These are phyloP conservation scores for Collybia sordida DNA, from an alignment of 768 basidiomycete species.

Conservation along the genomic window DNA sequence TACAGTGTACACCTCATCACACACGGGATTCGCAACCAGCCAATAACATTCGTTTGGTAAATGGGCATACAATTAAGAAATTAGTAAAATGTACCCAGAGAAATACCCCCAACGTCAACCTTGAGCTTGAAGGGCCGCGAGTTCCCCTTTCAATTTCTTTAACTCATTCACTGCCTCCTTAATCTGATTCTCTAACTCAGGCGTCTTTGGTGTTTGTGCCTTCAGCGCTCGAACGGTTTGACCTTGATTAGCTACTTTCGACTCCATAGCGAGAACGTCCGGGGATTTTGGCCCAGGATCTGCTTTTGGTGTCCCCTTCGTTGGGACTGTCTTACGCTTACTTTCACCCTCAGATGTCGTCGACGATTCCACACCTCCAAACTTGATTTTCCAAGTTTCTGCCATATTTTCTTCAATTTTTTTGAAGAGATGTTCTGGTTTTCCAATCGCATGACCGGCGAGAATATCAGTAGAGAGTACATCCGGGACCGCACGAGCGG, in stretches of 20 bases:
- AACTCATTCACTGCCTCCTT: conserved; percentile 60
- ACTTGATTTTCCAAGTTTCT: conserved; percentile 76
- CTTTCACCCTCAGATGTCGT: conserved; percentile 40
- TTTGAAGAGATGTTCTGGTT: conserved; percentile 89
- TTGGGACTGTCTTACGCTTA: conserved; percentile 57
- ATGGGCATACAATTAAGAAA: too few species aligned
- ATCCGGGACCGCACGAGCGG: conserved; percentile 75
- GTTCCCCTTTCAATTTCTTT: conserved; percentile 63
- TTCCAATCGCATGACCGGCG: conserved; percentile 81
- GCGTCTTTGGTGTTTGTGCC: conserved; percentile 54
- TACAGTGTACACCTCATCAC: too few species aligned
- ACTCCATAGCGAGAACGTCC: conserved; percentile 72
- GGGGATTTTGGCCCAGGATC: conserved; percentile 61
- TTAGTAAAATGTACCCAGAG: neutral
- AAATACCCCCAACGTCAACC: neutral
- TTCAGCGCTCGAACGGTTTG: conserved; percentile 72
- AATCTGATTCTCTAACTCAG: conserved; percentile 62
- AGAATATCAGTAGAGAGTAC: conserved; percentile 80
- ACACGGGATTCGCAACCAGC: too few species aligned
- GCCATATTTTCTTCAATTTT: conserved; percentile 91
- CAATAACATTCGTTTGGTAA: too few species aligned
- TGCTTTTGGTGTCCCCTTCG: conserved; percentile 43
- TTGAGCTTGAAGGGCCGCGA: conserved; percentile 46
- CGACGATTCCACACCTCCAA: conserved; percentile 62
- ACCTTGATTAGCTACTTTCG: conserved; percentile 75